phyloP scores from a whole-genome alignment of 495 filamentous ascomycete species.

The Daldinia grandis region DNA sequence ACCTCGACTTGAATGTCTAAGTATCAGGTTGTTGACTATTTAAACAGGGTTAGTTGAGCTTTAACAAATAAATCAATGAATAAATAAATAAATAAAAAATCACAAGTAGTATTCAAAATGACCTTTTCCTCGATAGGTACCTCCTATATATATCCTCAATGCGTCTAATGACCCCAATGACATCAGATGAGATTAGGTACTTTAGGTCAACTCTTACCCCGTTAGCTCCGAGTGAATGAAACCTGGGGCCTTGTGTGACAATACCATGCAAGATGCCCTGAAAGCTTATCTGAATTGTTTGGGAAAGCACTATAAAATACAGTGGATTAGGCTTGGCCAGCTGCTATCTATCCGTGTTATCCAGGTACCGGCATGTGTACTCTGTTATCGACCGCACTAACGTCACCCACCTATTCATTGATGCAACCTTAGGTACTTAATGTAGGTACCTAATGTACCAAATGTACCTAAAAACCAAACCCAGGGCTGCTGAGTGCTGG shows the following conservation, averaged over 20 bases:
- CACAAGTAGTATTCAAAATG: too few relatives aligned
- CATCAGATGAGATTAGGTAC: not conserved
- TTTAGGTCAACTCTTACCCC: not conserved
- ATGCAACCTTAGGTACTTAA: conserved; percentile 22
- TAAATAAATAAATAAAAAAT: too few relatives aligned
- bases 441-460: too few relatives aligned
- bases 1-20: not conserved
- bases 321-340: not conserved
- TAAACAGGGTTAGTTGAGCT: not conserved
- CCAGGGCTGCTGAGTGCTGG: too few relatives aligned
- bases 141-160: too few relatives aligned
- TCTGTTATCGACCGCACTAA: conserved; percentile 38
- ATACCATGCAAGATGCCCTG: not conserved
- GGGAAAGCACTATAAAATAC: not conserved
- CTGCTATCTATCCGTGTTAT: conserved; percentile 23
- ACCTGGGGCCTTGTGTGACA: conserved; percentile 8
- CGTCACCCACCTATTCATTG: conserved; percentile 29
- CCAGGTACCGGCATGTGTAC: conserved; percentile 24
- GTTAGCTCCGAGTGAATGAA: conserved; percentile 7
- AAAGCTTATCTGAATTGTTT: conserved; percentile 5
- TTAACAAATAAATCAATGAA: too few relatives aligned
- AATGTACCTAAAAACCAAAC: not conserved
- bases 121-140: too few relatives aligned
- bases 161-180: not conserved
- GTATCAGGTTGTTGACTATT: not conserved